Base-by-base conservation (phyloP, 768 basidiomycete genomes). In the Sutorius australiensis region DNA sequence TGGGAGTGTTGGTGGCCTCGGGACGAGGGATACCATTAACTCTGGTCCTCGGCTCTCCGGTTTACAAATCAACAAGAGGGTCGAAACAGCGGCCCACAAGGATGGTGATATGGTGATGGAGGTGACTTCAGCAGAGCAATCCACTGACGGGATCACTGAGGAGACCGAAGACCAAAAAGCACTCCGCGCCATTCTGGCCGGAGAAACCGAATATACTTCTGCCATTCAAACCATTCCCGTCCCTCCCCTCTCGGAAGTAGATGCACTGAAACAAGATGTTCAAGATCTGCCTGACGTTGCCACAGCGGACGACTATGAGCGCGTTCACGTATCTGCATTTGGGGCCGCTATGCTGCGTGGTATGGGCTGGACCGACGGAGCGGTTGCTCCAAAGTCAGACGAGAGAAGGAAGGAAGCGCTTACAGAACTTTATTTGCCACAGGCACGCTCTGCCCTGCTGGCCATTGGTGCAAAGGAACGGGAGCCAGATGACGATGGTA, bases 401-500 rank as follows among this genome's bases (percentile, higher is more conserved):
- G 75, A 80, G 10, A 78, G 82, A 14, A 78, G 59, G 2, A 69
- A 70, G 47, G 74, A 81, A 54, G 88, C 83, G 2, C 66, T 83
- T 16, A 77, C 82, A 2, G 83, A 92, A 60, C 87, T 94, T 2
- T 94, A 92, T 66, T 71, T 95, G 0, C 97, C 97, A 0, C 73
- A 78, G 50, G 75, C 89, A 2, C 80, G 97, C 14, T 93, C 95
- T 0, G 86, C 93, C 0, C 70, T 98, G 12, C 73, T 98, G 10
- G 97, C 95, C 0, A 87, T 99, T 30, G 95, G 97, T 2, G 97
- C 97, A 3, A 98, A 97, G 65, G 89, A 95, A 61, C 78, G 80
- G 58, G 84, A 88, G 61, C 76, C 80, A 0, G 77, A 81, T 5
- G 87, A 91, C 51, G 83, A 89, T 55, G 89, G 87, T n/a, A 81